phyloP scores from a whole-genome alignment of 306 rosid genomes.

The Quercus bicolor region DNA sequence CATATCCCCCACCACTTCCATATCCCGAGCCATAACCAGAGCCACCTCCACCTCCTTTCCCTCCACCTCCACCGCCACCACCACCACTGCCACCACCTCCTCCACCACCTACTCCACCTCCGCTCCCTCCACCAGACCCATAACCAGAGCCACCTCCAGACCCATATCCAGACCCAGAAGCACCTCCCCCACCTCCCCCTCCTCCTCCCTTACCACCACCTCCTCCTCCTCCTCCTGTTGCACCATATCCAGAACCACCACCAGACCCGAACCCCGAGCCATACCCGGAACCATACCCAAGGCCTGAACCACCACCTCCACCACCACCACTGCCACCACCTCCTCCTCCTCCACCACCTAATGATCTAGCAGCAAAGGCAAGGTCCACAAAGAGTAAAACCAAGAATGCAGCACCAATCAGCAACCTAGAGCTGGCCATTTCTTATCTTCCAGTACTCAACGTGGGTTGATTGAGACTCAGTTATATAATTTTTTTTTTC shows the following conservation, averaged over 20 bases:
- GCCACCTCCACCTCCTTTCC: conserved; percentile 33
- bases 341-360: conserved; percentile 17
- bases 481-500: too few species aligned
- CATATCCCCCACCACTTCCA: conserved; percentile 42
- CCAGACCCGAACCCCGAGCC: conserved; percentile 55
- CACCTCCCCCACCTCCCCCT: conserved; percentile 39
- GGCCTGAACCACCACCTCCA: conserved; percentile 20
- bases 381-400: conserved; percentile 56
- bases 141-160: conserved; percentile 39
- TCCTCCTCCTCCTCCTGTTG: conserved; percentile 36
- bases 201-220: conserved; percentile 48
- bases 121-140: conserved; percentile 22
- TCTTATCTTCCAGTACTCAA: conserved; percentile 10
- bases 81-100: conserved; percentile 29
- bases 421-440: conserved; percentile 54
- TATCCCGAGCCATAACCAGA: conserved; percentile 33
- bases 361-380: conserved; percentile 50
- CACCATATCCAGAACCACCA: conserved; percentile 46
- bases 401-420: conserved; percentile 44
- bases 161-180: conserved; percentile 49
- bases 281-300: conserved; percentile 31
- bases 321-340: conserved; percentile 30
- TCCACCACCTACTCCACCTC: conserved; percentile 33
- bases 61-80: conserved; percentile 18
- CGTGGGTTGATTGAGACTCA: not conserved